Evolutionary conservation across 1,284 basidiomycete genomes (phyloP).

Genomic region (Cutaneotrichosporon sp.): DNA sequence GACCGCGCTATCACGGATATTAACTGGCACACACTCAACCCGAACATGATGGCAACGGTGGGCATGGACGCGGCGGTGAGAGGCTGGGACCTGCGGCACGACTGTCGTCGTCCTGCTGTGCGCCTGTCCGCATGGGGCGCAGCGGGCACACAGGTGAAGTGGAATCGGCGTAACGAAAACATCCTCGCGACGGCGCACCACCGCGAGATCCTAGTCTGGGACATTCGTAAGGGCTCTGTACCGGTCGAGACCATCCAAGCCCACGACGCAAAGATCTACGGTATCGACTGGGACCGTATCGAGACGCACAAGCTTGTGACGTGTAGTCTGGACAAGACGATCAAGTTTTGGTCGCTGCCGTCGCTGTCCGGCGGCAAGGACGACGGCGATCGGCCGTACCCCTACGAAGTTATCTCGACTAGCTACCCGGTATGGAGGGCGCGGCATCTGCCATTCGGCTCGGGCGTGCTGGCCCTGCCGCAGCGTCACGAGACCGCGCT

Average conservation of each 20-base stretch:
- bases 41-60: slow-evolving; percentile 56
- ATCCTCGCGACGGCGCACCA: slow-evolving; percentile 81
- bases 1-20: slow-evolving; percentile 91
- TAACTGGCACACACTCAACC: slow-evolving; percentile 85
- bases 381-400: slow-evolving; percentile 7
- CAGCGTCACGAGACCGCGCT: slow-evolving; percentile 80
- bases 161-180: slow-evolving; percentile 80
- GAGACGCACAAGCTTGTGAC: slow-evolving; percentile 73
- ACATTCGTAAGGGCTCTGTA: slow-evolving; percentile 70
- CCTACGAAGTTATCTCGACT: slow-evolving; percentile 63
- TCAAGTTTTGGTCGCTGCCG: slow-evolving; percentile 71
- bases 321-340: slow-evolving; percentile 85
- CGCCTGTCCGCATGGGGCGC: slow-evolving; percentile 48
- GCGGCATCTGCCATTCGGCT: slow-evolving; percentile 84
- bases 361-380: slow-evolving; percentile 22
- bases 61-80: slow-evolving; percentile 51
- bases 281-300: slow-evolving; percentile 86
- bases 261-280: slow-evolving; percentile 84
- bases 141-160: slow-evolving; percentile 79
- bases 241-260: slow-evolving; percentile 71
- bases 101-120: slow-evolving; percentile 40
- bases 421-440: slow-evolving; percentile 92
- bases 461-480: slow-evolving; percentile 80
- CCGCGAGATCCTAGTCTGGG: slow-evolving; percentile 53
- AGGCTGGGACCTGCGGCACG: slow-evolving; percentile 69